Evolutionary conservation across 345 rosid species (phyloP).

Genomic region (Citrus medica): DNA sequence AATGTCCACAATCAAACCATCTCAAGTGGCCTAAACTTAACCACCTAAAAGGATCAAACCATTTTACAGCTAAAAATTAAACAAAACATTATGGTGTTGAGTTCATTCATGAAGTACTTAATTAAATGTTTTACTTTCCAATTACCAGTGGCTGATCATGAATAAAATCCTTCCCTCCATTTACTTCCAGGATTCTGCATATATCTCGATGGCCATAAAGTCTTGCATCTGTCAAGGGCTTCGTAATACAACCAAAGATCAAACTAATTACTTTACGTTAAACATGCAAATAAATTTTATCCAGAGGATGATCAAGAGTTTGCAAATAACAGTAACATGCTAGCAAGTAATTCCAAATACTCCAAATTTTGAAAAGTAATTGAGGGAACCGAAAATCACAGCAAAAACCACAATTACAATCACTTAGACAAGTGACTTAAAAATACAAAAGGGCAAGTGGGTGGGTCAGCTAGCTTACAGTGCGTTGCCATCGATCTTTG

Average conservation of each 20-base stretch:
- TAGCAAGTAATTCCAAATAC: neutral
- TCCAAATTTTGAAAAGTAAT: neutral
- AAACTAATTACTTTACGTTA: neutral
- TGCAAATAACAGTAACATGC: neutral
- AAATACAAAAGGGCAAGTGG: neutral
- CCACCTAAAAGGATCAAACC: neutral
- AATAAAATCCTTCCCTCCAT: slow-evolving; percentile 49
- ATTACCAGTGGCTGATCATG: slow-evolving; percentile 46
- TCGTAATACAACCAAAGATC: slow-evolving; percentile 6
- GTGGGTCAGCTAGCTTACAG: slow-evolving; percentile 25
- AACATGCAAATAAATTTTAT: neutral
- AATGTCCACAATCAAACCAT: neutral
- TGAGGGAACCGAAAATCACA: neutral
- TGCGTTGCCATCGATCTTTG: slow-evolving; percentile 55
- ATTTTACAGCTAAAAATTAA: neutral
- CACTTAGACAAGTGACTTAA: neutral
- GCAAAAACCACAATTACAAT: neutral
- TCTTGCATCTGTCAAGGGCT: slow-evolving; percentile 69
- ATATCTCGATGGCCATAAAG: slow-evolving; percentile 54
- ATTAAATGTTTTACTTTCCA: neutral
- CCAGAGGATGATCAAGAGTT: neutral
- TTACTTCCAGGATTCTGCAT: slow-evolving; percentile 66
- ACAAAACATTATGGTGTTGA: neutral
- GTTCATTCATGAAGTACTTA: neutral
- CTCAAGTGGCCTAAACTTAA: neutral